These are phyloP conservation scores for Chaetomium sp. DNA, from an alignment of 2,329 filamentous ascomycete genomes.

Conservation along the genomic window DNA sequence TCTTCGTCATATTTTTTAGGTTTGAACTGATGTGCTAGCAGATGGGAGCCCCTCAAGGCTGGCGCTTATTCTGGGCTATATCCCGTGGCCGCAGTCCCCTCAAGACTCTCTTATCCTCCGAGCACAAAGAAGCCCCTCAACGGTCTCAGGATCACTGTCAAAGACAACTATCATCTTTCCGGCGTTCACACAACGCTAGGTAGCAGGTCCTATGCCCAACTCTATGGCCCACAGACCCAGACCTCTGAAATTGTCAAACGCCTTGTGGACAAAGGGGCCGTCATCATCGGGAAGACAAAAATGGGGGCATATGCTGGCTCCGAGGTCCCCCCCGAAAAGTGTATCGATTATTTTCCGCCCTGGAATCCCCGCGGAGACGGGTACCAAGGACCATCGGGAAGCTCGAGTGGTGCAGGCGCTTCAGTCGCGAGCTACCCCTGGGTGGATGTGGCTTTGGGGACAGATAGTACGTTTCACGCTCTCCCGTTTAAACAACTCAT, in stretches of 20 bases:
- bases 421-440: not conserved
- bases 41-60: not conserved
- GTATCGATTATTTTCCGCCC: not conserved
- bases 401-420: not conserved
- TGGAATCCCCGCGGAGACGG: not conserved
- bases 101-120: not conserved
- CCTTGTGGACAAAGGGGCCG: not conserved
- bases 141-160: not conserved
- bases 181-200: not conserved
- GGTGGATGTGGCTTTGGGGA: not conserved
- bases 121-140: not conserved
- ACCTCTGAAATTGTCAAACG: not conserved
- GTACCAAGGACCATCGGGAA: not conserved
- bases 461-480: not conserved
- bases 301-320: not conserved
- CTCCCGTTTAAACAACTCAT: not conserved
- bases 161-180: not conserved
- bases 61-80: not conserved
- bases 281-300: not conserved
- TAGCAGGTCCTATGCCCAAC: not conserved
- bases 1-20: not conserved
- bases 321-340: not conserved
- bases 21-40: not conserved
- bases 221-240: not conserved
- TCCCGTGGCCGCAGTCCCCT: not conserved